Conservation (phyloP, 345 rosid genomes). For the Melaleuca quinquenervia region DNA sequence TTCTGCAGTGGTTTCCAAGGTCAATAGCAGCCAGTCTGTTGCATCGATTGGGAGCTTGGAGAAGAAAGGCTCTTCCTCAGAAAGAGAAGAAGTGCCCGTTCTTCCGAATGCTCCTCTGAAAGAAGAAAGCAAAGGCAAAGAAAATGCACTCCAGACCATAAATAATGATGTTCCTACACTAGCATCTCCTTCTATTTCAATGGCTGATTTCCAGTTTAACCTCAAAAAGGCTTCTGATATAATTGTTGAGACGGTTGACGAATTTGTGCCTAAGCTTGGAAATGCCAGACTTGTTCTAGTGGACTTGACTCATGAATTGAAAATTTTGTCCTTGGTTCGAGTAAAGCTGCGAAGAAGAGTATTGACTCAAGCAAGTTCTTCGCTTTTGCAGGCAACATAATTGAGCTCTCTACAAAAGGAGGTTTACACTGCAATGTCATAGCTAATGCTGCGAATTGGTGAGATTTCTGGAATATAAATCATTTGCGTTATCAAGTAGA, state of each 20-base stretch:
- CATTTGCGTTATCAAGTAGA: neutral
- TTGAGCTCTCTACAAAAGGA: conserved; percentile 55
- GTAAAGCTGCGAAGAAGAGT: conserved; percentile 56
- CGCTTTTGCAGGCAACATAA: conserved; percentile 83
- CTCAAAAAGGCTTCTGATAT: conserved; percentile 68
- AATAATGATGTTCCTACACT: conserved; percentile 32
- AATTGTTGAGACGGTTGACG: conserved; percentile 71
- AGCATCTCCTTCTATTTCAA: conserved; percentile 88
- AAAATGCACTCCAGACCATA: conserved; percentile 2
- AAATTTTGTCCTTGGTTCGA: conserved; percentile 64
- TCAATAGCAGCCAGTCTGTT: conserved; percentile 7
- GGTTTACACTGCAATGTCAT: conserved; percentile 61
- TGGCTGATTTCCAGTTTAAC: conserved; percentile 82
- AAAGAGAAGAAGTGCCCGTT: conserved; percentile 7
- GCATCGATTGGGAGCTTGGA: conserved; percentile 6
- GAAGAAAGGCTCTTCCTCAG: conserved; percentile 2
- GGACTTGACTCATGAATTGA: conserved; percentile 62
- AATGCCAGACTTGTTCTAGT: conserved; percentile 75
- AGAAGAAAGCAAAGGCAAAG: conserved; percentile 12
- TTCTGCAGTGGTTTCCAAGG: conserved; percentile 21
- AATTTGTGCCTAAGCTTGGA: conserved; percentile 55
- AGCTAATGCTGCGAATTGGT: conserved; percentile 97
- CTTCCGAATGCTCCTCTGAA: neutral
- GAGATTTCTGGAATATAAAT: conserved; percentile 6
- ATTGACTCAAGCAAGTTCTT: conserved; percentile 59